Conservation (phyloP, 768 basidiomycete genomes). For the Leccinum pellstonianum region DNA sequence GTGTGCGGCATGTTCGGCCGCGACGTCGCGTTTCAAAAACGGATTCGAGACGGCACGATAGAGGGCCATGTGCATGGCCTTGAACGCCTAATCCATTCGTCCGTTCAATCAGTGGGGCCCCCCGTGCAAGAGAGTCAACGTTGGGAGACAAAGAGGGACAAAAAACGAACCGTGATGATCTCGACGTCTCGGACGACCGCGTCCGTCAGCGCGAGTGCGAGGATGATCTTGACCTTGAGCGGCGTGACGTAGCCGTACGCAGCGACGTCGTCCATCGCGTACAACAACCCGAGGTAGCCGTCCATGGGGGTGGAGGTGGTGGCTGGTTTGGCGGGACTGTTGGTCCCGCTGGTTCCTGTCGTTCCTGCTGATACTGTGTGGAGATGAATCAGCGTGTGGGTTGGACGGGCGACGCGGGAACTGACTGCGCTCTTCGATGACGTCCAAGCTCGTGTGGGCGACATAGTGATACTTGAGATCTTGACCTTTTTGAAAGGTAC, state of each 20-base stretch:
- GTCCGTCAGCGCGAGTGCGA: slow-evolving; percentile 78
- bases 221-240: slow-evolving; percentile 81
- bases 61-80: slow-evolving; percentile 86
- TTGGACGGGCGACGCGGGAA: slow-evolving; percentile 9
- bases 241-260: slow-evolving; percentile 93
- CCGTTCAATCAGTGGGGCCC: too few species aligned
- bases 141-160: neutral
- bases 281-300: slow-evolving; percentile 82
- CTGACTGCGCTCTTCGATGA: slow-evolving; percentile 89
- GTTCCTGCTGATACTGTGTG: neutral
- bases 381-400: neutral
- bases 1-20: slow-evolving; percentile 38
- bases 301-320: slow-evolving; percentile 54
- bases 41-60: slow-evolving; percentile 83
- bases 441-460: slow-evolving; percentile 86
- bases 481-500: slow-evolving; percentile 61
- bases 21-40: slow-evolving; percentile 66
- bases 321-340: neutral
- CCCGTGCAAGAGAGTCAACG: neutral
- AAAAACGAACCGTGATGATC: slow-evolving; percentile 60
- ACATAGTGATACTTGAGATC: slow-evolving; percentile 87
- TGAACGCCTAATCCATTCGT: slow-evolving; percentile 64
- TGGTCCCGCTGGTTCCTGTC: neutral
- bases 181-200: slow-evolving; percentile 79
- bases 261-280: slow-evolving; percentile 90